Base-by-base conservation (phyloP, 2,329 filamentous ascomycete species). In the Chalaropsis ovoidea region DNA sequence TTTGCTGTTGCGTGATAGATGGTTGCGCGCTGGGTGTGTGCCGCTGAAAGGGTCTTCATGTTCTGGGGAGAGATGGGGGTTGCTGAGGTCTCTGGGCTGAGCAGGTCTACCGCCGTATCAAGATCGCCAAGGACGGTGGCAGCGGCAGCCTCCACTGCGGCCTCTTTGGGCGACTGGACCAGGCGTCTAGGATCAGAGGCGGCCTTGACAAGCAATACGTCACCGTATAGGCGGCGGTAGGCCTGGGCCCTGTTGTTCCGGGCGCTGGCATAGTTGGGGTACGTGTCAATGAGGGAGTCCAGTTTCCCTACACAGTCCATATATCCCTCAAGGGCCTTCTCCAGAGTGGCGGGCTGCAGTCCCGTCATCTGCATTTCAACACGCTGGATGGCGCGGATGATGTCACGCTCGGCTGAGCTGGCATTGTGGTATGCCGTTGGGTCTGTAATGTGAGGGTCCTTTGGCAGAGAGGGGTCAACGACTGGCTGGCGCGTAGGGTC, bases 191-290 rank as follows among this genome's bases (percentile, higher is more conserved):
- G 71, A 62, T 72, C 74, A 58, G 73, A 73, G 0, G 72, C 71
- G 15, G 74, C 75, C 27, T 75, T 70, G 43, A 84, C 73, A 24
- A 86, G 74, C 71, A 85, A 77, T 1, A 77, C 75, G 71, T 88
- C 85, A 11, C 85, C 86, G 68, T 86, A 84, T 65, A 85, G 74
- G 61, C 86, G 77, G 24, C 86, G 77, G 39, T 81, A 70, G 8
- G 86, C 80, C 73, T 92, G 89, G 2, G 86, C 88, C 62, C 88
- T 81, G 74, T 93, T 92, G 72, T 90, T 88, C 67, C 84, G 81
- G 5, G 85, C 86, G 69, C 86, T 89, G 24, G 88, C 87, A 73
- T 92, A 92, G 41, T 76, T 74, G 2, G 88, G 86, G 64, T 83
- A 73, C 27, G 81, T 74, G 1, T 76, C 71, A 49, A 90, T 81